Percentiles rank a stretch among this genome's conserved stretches.
Conservation (phyloP, 306 rosid genomes). For the Glycyrrhiza uralensis region DNA sequence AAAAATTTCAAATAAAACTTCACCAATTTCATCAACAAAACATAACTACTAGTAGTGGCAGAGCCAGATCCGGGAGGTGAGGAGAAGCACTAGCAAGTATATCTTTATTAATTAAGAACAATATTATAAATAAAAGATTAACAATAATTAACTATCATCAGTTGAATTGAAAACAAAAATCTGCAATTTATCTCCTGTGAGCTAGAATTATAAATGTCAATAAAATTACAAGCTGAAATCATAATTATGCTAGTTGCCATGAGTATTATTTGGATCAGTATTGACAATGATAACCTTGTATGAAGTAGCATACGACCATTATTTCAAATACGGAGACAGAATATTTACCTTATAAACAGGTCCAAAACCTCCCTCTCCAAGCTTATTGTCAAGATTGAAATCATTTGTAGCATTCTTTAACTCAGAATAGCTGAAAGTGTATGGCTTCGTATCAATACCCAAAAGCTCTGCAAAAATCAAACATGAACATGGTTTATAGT, state of each 20-base stretch:
- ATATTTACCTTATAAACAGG: conserved; percentile 66
- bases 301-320: not conserved
- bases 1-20: not conserved
- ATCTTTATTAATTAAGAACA: not conserved
- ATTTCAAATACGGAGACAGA: not conserved
- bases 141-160: not conserved
- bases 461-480: conserved; percentile 52
- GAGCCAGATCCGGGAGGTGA: not conserved
- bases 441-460: conserved; percentile 64
- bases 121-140: not conserved
- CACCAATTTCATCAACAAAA: not conserved
- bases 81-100: not conserved
- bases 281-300: not conserved
- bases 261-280: not conserved
- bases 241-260: not conserved
- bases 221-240: not conserved
- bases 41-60: not conserved
- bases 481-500: conserved; percentile 2
- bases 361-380: conserved; percentile 92
- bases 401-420: conserved; percentile 64
- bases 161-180: not conserved
- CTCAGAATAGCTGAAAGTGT: conserved; percentile 64
- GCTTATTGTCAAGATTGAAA: conserved; percentile 53
- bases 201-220: not conserved
- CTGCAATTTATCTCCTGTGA: not conserved